Base-by-base conservation (phyloP, 257 asterid species). In the Fraxinus quadrangulata region DNA sequence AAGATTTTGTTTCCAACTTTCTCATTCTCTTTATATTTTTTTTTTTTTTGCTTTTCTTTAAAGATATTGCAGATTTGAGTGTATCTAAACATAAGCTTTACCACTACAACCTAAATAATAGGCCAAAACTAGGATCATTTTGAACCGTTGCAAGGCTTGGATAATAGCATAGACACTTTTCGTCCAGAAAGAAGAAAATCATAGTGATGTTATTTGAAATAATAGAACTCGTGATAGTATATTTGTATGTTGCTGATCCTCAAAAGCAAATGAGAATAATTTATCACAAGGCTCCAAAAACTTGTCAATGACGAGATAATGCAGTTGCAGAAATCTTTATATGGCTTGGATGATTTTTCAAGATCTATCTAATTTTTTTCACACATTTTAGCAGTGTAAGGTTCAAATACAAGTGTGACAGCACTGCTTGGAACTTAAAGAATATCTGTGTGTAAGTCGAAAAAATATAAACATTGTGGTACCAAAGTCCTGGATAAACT, bases 1-100 rank as follows among this genome's bases (percentile, higher is more conserved):
- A 65, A 77, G 78, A 66, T 40, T 75, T 79, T 33, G 74, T 72
- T 70, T 59, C 73, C 42, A n/a, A 67, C 67, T 59, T 2, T 33
- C 49, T 67, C 33, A 31, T 49, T 70, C 2, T 67, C 39, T 69
- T 23, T 37, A 17, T 54, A 69, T 70, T 70, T 49, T 59, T 66
- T 19, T 7, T 16, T 34, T 7, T 16, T 34, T 12, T 63, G 69
- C 5, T 11, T 23, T 63, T 63, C 34, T 8, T 23, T 63, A 12
- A 63, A 63, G 65, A 6, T 5, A 19, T 56, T 56, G 66, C 66
- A n/a, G 26, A n/a, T 19, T 5, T 31, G 33, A 31, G 12, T 5
- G 26, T 56, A n/a, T 56, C 26, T 7, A 56, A 56, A n/a, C 12
- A 56, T 56, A 56, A 63, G 69, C 33, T 12, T 11, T 26, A 12